Percentiles rank a stretch among this genome's conserved stretches.
Conservation (phyloP, 192 early-diverging fungal species). For the Mortierella antarctica region DNA sequence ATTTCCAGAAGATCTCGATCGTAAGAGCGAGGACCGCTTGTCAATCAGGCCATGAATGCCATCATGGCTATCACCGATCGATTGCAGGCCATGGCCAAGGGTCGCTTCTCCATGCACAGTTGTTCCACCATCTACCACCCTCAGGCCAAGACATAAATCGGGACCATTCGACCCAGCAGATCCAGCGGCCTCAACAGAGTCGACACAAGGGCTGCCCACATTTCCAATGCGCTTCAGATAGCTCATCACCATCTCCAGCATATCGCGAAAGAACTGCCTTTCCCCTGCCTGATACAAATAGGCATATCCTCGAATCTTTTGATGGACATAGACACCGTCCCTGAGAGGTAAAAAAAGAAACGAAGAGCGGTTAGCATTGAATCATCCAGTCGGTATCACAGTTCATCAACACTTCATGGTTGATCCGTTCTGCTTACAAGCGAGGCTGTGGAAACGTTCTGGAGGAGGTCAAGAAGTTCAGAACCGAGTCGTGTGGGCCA, state of each 20-base stretch:
- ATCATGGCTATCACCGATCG: neutral
- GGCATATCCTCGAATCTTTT: slow-evolving; percentile 38
- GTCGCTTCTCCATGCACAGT: neutral
- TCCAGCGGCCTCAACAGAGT: neutral
- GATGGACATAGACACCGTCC: slow-evolving; percentile 22
- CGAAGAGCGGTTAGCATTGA: neutral
- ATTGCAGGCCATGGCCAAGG: neutral
- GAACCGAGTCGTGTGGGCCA: slow-evolving; percentile 15
- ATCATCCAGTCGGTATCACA: neutral
- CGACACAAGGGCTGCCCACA: neutral
- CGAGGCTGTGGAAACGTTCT: slow-evolving; percentile 31
- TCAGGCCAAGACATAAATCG: neutral
- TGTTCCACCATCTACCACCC: neutral
- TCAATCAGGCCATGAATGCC: too few species aligned
- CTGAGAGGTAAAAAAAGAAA: slow-evolving; percentile 2
- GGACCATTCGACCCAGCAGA: too few species aligned
- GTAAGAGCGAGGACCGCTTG: too few species aligned
- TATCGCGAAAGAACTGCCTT: slow-evolving; percentile 25
- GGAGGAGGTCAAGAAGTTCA: slow-evolving; percentile 34
- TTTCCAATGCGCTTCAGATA: slow-evolving; percentile 11
- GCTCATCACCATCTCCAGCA: slow-evolving; percentile 14
- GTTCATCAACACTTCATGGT: neutral
- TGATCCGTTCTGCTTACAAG: slow-evolving; percentile 1
- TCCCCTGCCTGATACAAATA: slow-evolving; percentile 32
- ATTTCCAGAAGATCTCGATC: too few species aligned